These are phyloP conservation scores for Aspergillus flavus DNA, from an alignment of 2,329 filamentous ascomycete species.

Conservation along the genomic window DNA sequence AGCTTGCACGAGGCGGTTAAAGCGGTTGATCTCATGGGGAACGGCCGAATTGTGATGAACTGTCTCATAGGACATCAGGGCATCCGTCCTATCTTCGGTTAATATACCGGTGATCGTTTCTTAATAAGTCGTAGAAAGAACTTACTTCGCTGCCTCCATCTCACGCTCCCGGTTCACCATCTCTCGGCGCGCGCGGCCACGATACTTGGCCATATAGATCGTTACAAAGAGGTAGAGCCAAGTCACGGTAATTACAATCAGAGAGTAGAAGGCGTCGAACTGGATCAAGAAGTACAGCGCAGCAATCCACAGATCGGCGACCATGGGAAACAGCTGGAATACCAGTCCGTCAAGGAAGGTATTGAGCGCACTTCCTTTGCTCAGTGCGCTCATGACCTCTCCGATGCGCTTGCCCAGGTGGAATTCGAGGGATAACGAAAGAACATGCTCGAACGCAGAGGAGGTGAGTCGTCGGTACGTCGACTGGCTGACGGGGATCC, in stretches of 20 bases:
- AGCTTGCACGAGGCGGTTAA: too few relatives aligned
- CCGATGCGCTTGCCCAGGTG: constrained; percentile 56
- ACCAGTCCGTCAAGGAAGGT: constrained; percentile 66
- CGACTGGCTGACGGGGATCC: constrained; percentile 35
- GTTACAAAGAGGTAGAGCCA: constrained; percentile 56
- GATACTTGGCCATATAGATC: constrained; percentile 70
- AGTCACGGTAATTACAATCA: constrained; percentile 58
- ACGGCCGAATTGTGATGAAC: too few relatives aligned
- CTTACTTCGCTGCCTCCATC: too few relatives aligned
- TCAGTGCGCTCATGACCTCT: constrained; percentile 55
- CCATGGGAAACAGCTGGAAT: constrained; percentile 61
- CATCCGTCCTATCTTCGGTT: too few relatives aligned
- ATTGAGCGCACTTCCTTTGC: constrained; percentile 52
- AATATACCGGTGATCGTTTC: too few relatives aligned
- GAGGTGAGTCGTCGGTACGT: too few relatives aligned
- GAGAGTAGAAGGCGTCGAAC: constrained; percentile 65
- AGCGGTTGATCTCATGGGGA: too few relatives aligned
- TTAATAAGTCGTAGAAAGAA: too few relatives aligned
- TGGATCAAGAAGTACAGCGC: constrained; percentile 62
- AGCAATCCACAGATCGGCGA: constrained; percentile 63
- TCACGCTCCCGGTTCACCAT: constrained; percentile 85
- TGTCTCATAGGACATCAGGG: too few relatives aligned
- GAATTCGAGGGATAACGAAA: constrained; percentile 63
- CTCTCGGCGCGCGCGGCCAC: constrained; percentile 80
- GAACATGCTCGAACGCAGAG: too few relatives aligned